Percentiles rank a stretch among this genome's conserved stretches.
Evolutionary conservation across 164 flowering plant species (phyloP).

Genomic region (Macadamia tetraphylla): DNA sequence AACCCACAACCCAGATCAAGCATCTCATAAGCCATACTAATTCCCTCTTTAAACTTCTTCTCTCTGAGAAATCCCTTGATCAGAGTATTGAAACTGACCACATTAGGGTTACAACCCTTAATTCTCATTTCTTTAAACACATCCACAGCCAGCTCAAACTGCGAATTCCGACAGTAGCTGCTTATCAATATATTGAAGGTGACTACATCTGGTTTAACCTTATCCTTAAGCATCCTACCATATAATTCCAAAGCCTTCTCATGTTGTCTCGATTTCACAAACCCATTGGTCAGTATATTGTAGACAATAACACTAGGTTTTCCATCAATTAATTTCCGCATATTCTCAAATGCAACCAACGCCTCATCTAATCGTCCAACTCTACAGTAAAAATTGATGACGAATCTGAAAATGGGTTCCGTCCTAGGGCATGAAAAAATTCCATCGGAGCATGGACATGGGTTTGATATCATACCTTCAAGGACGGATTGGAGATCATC

Average conservation of each 20-base stretch:
- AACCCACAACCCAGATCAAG: conserved; percentile 63
- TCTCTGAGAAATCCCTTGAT: conserved; percentile 62
- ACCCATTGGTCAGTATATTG: conserved; percentile 66
- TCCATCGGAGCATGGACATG: conserved; percentile 83
- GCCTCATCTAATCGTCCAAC: conserved; percentile 61
- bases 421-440: conserved; percentile 69
- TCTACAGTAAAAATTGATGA: conserved; percentile 48
- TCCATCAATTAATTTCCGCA: conserved; percentile 70
- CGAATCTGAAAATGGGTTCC: conserved; percentile 54
- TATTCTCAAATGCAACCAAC: conserved; percentile 37
- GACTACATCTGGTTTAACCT: conserved; percentile 72
- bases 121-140: conserved; percentile 76
- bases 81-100: conserved; percentile 83
- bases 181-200: conserved; percentile 74
- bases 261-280: conserved; percentile 39
- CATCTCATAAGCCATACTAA: conserved; percentile 85
- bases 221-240: conserved; percentile 44
- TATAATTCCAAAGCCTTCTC: conserved; percentile 53
- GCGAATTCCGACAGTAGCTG: conserved; percentile 54
- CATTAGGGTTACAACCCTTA: conserved; percentile 72
- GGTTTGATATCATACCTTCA: conserved; percentile 45
- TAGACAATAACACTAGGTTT: conserved; percentile 54
- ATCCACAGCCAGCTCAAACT: conserved; percentile 50
- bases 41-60: conserved; percentile 58
- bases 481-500: conserved; percentile 42